phyloP scores from a whole-genome alignment of 1,284 basidiomycete genomes.

The Macrocybe sp. region DNA sequence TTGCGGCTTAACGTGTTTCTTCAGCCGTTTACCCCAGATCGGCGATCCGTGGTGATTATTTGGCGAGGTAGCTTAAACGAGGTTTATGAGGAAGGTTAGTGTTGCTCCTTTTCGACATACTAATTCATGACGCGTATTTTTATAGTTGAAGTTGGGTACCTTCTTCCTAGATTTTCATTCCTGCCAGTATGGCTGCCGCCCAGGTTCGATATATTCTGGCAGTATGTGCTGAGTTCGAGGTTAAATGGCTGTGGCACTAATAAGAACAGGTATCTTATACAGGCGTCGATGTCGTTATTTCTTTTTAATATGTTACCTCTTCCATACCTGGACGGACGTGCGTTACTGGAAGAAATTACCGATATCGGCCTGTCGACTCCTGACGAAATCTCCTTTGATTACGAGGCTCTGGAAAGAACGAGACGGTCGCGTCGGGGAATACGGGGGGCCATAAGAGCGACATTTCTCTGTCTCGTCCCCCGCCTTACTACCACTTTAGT shows the following conservation, averaged over 20 bases:
- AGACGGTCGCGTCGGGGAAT: not conserved
- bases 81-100: conserved; percentile 63
- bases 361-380: conserved; percentile 9
- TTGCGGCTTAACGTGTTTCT: conserved; percentile 37
- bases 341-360: conserved; percentile 10
- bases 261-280: conserved; percentile 51
- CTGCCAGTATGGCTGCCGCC: conserved; percentile 42
- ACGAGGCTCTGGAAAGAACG: conserved; percentile 5
- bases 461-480: not conserved
- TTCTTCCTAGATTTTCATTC: conserved; percentile 39
- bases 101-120: not conserved
- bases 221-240: conserved; percentile 32
- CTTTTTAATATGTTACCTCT: conserved; percentile 71
- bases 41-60: conserved; percentile 37
- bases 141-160: conserved; percentile 50
- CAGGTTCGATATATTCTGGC: conserved; percentile 33
- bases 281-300: conserved; percentile 62
- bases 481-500: not conserved
- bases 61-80: conserved; percentile 70
- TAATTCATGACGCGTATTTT: conserved; percentile 3
- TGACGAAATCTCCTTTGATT: conserved; percentile 1
- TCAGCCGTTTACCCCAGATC: conserved; percentile 8
- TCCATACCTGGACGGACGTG: conserved; percentile 52
- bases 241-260: not conserved
- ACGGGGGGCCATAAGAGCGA: not conserved